phyloP scores from a whole-genome alignment of 371 early-diverging fungal species.

The Apophysomyces variabilis region DNA sequence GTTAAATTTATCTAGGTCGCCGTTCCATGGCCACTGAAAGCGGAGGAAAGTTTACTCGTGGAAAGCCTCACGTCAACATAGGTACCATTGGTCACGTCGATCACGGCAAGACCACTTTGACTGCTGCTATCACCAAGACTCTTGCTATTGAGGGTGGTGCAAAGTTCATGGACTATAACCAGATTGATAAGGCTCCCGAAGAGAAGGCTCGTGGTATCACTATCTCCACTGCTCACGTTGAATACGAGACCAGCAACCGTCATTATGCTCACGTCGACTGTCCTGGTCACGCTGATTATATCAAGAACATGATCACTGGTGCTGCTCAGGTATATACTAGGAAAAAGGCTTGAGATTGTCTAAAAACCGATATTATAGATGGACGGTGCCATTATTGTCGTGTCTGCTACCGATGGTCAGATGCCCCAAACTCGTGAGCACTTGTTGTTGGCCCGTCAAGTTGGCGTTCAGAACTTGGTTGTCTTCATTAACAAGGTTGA shows the following conservation, averaged over 20 bases:
- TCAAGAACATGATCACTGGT: conserved; percentile 99
- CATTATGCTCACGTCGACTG: conserved; percentile 99
- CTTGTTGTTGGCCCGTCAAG: conserved; percentile 94
- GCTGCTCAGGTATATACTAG: conserved; percentile 80
- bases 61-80: conserved; percentile 99
- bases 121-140: conserved; percentile 98
- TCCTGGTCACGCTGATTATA: conserved; percentile 99
- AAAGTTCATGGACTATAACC: conserved; percentile 92
- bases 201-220: conserved; percentile 98
- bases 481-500: conserved; percentile 99
- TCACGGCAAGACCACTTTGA: conserved; percentile 99
- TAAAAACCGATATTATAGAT: conserved; percentile 39
- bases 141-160: conserved; percentile 79
- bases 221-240: conserved; percentile 95
- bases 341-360: neutral
- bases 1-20: conserved; percentile 30
- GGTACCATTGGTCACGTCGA: conserved; percentile 99
- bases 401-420: conserved; percentile 97
- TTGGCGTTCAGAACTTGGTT: conserved; percentile 95
- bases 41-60: conserved; percentile 66
- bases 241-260: conserved; percentile 89
- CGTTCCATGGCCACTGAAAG: conserved; percentile 53
- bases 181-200: conserved; percentile 98
- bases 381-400: conserved; percentile 99
- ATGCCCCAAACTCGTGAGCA: conserved; percentile 98